Percentiles rank a stretch among this genome's conserved stretches.
phyloP scores from a whole-genome alignment of 352 stramenopile species.

The Globisporangium cederbergense region DNA sequence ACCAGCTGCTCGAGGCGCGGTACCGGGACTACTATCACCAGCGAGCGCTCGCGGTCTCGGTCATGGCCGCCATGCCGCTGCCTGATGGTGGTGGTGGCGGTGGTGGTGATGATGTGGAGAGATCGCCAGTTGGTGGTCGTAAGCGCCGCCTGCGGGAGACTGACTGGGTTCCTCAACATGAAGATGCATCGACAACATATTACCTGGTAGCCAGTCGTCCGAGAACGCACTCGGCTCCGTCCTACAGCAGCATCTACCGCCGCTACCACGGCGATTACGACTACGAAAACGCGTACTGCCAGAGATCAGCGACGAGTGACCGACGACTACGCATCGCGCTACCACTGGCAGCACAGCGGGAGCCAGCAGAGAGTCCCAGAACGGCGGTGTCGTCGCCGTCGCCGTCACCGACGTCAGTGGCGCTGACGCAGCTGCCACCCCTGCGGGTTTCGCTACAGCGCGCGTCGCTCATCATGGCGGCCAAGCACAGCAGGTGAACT shows the following conservation, averaged over 20 bases:
- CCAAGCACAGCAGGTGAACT: background rate
- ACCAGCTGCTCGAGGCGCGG: constrained; percentile 9
- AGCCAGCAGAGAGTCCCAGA: background rate
- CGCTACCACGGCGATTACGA: background rate
- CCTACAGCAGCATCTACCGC: background rate
- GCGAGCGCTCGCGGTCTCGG: background rate
- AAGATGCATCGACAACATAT: background rate
- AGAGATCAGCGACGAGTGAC: background rate
- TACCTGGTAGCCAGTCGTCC: background rate
- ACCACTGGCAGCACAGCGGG: too few species aligned
- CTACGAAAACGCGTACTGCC: background rate
- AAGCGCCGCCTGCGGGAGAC: background rate
- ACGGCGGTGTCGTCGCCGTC: background rate
- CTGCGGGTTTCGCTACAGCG: constrained; percentile 8
- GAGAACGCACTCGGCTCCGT: background rate
- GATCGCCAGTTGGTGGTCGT: background rate
- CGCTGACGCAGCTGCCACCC: background rate
- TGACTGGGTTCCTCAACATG: background rate
- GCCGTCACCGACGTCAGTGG: background rate
- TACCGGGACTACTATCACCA: constrained; percentile 8
- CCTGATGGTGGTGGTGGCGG: too few species aligned
- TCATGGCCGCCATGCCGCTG: background rate
- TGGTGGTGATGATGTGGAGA: background rate
- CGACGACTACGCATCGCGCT: background rate
- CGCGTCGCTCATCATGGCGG: constrained; percentile 8